phyloP scores from a whole-genome alignment of 306 rosid genomes.

The Carpinus fangiana region DNA sequence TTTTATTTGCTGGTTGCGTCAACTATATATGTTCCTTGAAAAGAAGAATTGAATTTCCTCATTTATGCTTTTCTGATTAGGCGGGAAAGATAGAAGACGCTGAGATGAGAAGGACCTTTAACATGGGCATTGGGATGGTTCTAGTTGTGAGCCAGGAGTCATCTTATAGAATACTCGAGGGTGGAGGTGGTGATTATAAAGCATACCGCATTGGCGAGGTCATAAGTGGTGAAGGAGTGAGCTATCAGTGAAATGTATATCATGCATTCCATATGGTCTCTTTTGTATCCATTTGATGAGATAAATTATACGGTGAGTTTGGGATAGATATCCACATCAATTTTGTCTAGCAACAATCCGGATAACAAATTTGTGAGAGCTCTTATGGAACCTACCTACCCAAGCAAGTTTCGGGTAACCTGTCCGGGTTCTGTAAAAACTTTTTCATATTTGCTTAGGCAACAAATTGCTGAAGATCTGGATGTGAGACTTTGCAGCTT shows the following conservation, averaged over 20 bases:
- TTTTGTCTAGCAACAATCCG: no score
- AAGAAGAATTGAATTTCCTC: background rate
- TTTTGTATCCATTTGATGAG: no score
- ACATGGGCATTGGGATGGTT: constrained; percentile 97
- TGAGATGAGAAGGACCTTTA: constrained; percentile 82
- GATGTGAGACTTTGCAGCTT: background rate
- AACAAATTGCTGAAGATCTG: no score
- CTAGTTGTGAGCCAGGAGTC: constrained; percentile 71
- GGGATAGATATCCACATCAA: no score
- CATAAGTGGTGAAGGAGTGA: constrained; percentile 54
- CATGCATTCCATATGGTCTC: no score
- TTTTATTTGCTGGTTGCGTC: background rate
- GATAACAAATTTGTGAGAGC: no score
- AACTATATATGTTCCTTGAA: background rate
- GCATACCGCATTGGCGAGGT: constrained; percentile 76
- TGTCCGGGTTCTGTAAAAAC: no score
- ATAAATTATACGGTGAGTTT: background rate
- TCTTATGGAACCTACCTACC: no score
- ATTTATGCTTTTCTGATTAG: constrained; percentile 35
- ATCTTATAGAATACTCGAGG: constrained; percentile 49
- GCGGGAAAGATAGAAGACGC: constrained; percentile 69
- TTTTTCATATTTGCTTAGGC: no score
- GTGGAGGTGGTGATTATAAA: constrained; percentile 26
- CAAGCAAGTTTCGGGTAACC: no score
- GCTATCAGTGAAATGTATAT: constrained; percentile 29